Base-by-base conservation (phyloP, 192 early-diverging fungal genomes). In the Diversispora epigaea region DNA sequence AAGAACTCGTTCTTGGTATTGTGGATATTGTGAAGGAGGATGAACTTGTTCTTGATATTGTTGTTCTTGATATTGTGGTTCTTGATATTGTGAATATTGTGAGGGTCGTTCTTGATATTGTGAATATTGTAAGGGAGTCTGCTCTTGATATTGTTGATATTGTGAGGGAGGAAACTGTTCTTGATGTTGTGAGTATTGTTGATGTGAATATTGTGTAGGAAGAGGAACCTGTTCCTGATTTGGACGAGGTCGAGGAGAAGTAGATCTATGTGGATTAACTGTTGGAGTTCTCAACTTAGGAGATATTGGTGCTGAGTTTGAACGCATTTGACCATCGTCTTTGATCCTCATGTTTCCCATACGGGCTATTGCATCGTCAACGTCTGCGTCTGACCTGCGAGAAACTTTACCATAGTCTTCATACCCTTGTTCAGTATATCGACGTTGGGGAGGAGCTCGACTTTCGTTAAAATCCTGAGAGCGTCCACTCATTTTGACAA, bases 381-480 rank as follows among this genome's bases (percentile, higher is more conserved):
- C 62, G 2, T 11, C 40, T 8, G 11, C 14, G 25, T 64, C 62
- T 9, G 62, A 39, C 25, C 25, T 19, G 40, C 17, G n/a, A 64
- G 62, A 64, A 44, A 40, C 39, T 64, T 32, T 32, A 17, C 41
- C 43, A 64, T 64, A 64, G 9, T 64, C 40, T 17, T 41, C 9
- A 19, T 43, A 64, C 17, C 39, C 39, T 45, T 43, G 25, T 3
- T 64, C 62, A 10, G 32, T n/a, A 64, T 43, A 64, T 10, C 41
- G 62, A n/a, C 44, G 62, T 11, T 17, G 25, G 6, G 17, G 39
- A 17, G 62, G 62, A 64, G 15, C 62, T 32, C 62, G 62, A 32
- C 62, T 32, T 14, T 44, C 62, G 14, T n/a, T 40, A 64, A 44
- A 64, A 64, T 64, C 62, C 15, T 41, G 50, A 54, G 62, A 40